Percentiles rank a stretch among this genome's conserved stretches.
These are phyloP conservation scores for Syncephalastrum racemosum DNA, from an alignment of 371 early-diverging fungal species.

Conservation along the genomic window DNA sequence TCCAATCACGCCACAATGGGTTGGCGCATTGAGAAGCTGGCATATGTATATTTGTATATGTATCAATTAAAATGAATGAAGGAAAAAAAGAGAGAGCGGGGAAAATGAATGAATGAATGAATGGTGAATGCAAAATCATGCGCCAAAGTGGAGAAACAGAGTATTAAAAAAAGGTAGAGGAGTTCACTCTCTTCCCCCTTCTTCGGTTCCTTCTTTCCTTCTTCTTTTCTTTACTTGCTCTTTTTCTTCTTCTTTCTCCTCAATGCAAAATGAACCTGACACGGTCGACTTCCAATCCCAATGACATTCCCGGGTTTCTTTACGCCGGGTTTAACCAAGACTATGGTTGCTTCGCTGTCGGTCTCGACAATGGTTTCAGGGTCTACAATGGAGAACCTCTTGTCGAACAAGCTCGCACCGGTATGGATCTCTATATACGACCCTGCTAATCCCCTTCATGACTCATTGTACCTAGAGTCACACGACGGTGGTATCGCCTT, in stretches of 20 bases:
- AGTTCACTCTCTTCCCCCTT: too few relatives aligned
- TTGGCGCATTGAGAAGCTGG: slow-evolving; percentile 46
- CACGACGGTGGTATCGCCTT: slow-evolving; percentile 88
- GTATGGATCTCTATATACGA: slow-evolving; percentile 38
- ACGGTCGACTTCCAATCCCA: slow-evolving; percentile 44
- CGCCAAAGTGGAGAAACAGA: too few relatives aligned
- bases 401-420: slow-evolving; percentile 78
- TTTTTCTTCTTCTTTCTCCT: not conserved
- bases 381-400: slow-evolving; percentile 95
- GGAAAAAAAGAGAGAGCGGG: too few relatives aligned
- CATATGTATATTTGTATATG: too few relatives aligned
- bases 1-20: slow-evolving; percentile 61
- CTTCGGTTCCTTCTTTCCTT: too few relatives aligned
- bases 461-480: slow-evolving; percentile 51
- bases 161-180: too few relatives aligned
- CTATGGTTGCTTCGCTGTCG: slow-evolving; percentile 93
- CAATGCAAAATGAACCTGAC: slow-evolving; percentile 57
- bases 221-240: too few relatives aligned
- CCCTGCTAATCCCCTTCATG: not conserved
- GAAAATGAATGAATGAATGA: too few relatives aligned
- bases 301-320: slow-evolving; percentile 59
- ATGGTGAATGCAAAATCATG: too few relatives aligned
- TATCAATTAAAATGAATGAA: too few relatives aligned
- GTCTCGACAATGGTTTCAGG: slow-evolving; percentile 85
- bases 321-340: slow-evolving; percentile 81